Evolutionary conservation across 2,329 filamentous ascomycete genomes (phyloP).

Genomic region (Alternaria sp.): DNA sequence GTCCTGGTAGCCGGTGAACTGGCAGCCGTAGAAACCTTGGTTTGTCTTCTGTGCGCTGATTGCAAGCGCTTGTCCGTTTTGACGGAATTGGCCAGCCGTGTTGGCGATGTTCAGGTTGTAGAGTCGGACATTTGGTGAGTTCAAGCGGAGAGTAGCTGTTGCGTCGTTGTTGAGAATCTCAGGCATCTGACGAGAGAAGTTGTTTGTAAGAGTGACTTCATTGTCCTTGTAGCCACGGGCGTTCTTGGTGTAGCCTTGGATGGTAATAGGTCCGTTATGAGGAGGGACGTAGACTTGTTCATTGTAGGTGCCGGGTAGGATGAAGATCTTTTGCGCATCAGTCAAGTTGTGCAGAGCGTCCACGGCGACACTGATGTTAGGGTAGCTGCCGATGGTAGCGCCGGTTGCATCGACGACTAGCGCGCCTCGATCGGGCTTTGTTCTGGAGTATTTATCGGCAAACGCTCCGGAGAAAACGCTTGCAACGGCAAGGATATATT

Average conservation of each 20-base stretch:
- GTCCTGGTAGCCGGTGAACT: conserved; percentile 65
- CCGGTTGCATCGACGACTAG: conserved; percentile 30
- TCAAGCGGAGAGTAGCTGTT: conserved; percentile 57
- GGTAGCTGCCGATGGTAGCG: conserved; percentile 23
- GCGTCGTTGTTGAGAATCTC: conserved; percentile 57
- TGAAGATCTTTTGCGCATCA: conserved; percentile 59
- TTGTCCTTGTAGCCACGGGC: conserved; percentile 61
- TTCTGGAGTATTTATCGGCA: conserved; percentile 24
- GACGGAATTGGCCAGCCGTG: conserved; percentile 27
- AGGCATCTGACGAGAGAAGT: conserved; percentile 46
- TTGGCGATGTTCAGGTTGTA: conserved; percentile 69
- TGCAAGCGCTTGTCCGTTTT: conserved; percentile 56
- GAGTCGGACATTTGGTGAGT: conserved; percentile 60
- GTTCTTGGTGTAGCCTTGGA: conserved; percentile 67
- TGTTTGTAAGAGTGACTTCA: conserved; percentile 61
- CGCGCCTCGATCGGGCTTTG: conserved; percentile 21
- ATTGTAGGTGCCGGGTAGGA: conserved; percentile 64
- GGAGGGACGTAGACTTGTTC: conserved; percentile 65
- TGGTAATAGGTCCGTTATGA: conserved; percentile 58
- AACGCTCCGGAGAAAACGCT: not conserved
- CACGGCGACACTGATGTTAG: conserved; percentile 28
- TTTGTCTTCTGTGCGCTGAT: conserved; percentile 58
- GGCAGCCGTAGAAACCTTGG: conserved; percentile 65
- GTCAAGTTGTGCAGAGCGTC: conserved; percentile 21
- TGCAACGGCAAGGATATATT: not conserved